Percentiles rank a stretch among this genome's conserved stretches.
Conservation (phyloP, 805 yeast species). For the Starmera caribaea region DNA sequence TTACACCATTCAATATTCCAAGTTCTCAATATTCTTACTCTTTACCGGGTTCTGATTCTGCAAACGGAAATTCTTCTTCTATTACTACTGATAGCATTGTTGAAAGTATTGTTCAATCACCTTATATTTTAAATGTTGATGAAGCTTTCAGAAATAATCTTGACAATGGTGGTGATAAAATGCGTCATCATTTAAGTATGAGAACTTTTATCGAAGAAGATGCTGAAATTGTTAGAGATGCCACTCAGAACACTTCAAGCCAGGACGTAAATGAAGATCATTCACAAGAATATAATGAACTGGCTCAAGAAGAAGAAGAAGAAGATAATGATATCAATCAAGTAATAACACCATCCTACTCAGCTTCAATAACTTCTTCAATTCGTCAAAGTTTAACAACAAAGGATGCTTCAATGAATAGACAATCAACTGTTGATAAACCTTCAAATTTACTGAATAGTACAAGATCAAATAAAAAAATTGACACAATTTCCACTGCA, state of each 20-base stretch:
- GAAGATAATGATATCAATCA: background rate
- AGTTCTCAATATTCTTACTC: background rate
- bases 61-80: background rate
- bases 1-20: background rate
- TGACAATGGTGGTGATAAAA: background rate
- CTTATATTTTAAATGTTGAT: constrained; percentile 1
- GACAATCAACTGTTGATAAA: background rate
- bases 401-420: background rate
- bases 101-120: constrained; percentile 9
- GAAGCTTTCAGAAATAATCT: background rate
- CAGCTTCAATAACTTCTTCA: background rate
- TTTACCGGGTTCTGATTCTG: background rate
- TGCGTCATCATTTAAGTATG: background rate
- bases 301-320: background rate
- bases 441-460: background rate
- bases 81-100: constrained; percentile 4
- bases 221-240: background rate
- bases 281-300: background rate
- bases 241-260: background rate
- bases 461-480: too few species aligned
- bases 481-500: constrained; percentile 1
- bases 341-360: background rate
- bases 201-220: background rate
- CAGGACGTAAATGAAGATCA: too few species aligned
- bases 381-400: background rate